phyloP scores from a whole-genome alignment of 495 filamentous ascomycete genomes.

The Hamigera avellanea region DNA sequence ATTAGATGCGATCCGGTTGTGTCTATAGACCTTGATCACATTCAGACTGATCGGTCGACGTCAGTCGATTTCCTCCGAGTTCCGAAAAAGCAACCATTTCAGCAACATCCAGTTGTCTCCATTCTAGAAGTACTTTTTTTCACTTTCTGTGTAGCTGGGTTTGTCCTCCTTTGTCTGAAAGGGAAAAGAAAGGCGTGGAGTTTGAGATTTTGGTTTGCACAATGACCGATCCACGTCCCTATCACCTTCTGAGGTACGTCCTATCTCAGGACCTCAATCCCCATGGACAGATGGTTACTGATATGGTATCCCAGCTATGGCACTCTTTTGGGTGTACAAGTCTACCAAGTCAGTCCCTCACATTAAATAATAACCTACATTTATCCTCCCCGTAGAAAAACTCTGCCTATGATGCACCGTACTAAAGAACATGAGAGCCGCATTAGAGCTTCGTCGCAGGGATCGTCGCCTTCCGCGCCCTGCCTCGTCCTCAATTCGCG shows the following conservation, averaged over 20 bases:
- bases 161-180: no score
- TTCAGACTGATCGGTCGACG: no score
- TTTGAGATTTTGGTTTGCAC: no score
- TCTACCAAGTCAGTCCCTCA: conserved; percentile 63
- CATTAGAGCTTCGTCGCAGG: conserved; percentile 67
- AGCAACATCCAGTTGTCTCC: no score
- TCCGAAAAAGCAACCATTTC: no score
- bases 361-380: no score
- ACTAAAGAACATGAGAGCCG: background rate
- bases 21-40: no score
- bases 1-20: no score
- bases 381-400: no score
- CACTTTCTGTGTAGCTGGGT: background rate
- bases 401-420: background rate
- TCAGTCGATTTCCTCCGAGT: no score
- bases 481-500: conserved; percentile 71
- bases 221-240: conserved; percentile 52
- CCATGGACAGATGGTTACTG: conserved; percentile 7
- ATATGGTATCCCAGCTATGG: conserved; percentile 56
- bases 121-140: no score
- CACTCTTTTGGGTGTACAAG: conserved; percentile 62
- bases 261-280: conserved; percentile 1
- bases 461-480: conserved; percentile 56
- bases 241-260: conserved; percentile 63
- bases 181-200: no score